Conservation (phyloP, 73 alveolate species). For the Paramecium caudatum region DNA sequence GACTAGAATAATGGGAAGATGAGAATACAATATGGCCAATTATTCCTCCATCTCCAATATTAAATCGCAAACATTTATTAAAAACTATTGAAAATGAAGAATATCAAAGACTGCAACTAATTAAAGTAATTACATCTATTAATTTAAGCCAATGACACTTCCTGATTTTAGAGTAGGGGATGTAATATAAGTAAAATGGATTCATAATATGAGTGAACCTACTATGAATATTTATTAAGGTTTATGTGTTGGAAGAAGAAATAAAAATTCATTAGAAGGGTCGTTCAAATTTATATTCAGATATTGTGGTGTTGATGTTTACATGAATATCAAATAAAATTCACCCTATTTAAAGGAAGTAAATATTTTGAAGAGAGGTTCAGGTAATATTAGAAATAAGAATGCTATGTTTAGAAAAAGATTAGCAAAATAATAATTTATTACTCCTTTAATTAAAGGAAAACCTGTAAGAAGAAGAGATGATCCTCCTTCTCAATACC, state of each 20-base stretch:
- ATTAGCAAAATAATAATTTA: not conserved
- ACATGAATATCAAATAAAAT: conserved; percentile 42
- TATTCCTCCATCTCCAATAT: conserved; percentile 42
- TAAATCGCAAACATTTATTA: not conserved
- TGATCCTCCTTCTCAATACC: conserved; percentile 60
- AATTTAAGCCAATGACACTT: conserved; percentile 45
- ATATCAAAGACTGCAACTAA: conserved; percentile 19
- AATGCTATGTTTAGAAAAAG: not conserved
- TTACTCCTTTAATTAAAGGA: conserved; percentile 9
- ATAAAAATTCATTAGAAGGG: conserved; percentile 50
- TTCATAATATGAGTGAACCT: conserved; percentile 64
- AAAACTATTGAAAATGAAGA: conserved; percentile 50
- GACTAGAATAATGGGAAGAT: conserved; percentile 62
- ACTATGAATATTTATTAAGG: conserved; percentile 47
- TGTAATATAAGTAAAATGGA: conserved; percentile 37
- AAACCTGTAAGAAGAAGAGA: conserved; percentile 17
- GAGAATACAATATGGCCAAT: conserved; percentile 49
- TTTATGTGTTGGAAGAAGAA: conserved; percentile 52
- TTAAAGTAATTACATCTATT: conserved; percentile 5
- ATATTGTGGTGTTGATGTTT: conserved; percentile 43
- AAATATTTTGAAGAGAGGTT: not conserved
- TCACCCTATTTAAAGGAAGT: conserved; percentile 56
- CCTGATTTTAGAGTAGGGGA: conserved; percentile 71
- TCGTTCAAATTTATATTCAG: conserved; percentile 40
- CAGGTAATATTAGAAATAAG: conserved; percentile 69